Base-by-base conservation (phyloP, 495 filamentous ascomycete species). In the Xeromyces bisporus region DNA sequence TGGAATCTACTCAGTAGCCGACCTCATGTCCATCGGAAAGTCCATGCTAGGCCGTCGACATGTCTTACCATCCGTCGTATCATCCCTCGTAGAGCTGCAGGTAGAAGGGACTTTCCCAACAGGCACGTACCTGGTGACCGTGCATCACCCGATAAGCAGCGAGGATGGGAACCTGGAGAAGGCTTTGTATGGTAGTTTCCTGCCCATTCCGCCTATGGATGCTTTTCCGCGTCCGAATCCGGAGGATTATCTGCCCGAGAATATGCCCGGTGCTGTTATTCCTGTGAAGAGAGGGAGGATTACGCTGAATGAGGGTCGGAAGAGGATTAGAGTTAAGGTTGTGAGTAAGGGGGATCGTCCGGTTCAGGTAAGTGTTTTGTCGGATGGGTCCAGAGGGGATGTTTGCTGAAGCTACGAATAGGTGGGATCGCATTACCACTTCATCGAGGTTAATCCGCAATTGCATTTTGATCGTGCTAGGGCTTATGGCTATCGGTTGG, bases 381-480 rank as follows among this genome's bases (percentile, higher is more conserved):
- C 21, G 6, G 21, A 6, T 10, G 21, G 6, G 21, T 23, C 10
- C 6, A 6, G 6, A 10, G 21, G 21, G 6, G 6, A 6, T 10
- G 6, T 6, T 23, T 6, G 21, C 21, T 6, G 6, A 23, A 23
- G 6, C 6, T 23, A 6, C 21, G 21, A 23, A 6, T 42, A 79
- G 72, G 66, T 86, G 39, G 89, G 89, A 12, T 92, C 82, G 34
- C 89, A 97, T 51, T 97, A 96, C 55, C 86, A 96, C 55, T 84
- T 97, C 51, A 70, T 93, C 44, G 89, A 97, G 61, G 78, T 73
- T 13, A 97, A 97, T 48, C 80, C 86, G 13, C 71, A 78, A 51
- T 62, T 97, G 32, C 72, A 81, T 46, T 97, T 97, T 51, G 89
- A 97, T 51, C 80, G 89, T n/a, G 51, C 71, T 16, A 70, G 71